Conservation (phyloP, 148 eudicot species). For the Fallopia convolvulus region DNA sequence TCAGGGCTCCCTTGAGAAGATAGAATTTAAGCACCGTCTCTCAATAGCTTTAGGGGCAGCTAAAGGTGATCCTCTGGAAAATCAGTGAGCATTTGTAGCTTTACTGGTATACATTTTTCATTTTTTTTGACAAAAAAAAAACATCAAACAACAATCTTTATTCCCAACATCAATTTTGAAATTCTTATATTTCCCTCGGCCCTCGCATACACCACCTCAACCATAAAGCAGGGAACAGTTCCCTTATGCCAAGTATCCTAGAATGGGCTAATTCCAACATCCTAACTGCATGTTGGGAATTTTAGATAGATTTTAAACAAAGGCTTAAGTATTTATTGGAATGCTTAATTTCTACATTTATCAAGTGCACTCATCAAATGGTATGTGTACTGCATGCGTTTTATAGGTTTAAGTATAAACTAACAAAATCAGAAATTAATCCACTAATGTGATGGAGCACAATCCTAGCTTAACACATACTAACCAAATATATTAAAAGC, state of each 20-base stretch:
- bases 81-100: conserved; percentile 95
- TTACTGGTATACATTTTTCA: conserved; percentile 70
- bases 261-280: not conserved
- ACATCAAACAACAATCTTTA: not conserved
- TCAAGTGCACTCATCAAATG: too few relatives aligned
- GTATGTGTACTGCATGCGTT: too few relatives aligned
- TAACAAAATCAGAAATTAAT: too few relatives aligned
- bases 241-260: not conserved
- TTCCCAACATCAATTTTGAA: not conserved
- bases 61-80: conserved; percentile 99
- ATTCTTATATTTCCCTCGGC: too few relatives aligned
- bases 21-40: conserved; percentile 96
- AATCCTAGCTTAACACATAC: too few relatives aligned
- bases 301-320: too few relatives aligned
- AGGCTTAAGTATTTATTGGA: too few relatives aligned
- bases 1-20: conserved; percentile 64
- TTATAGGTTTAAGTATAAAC: too few relatives aligned
- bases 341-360: too few relatives aligned
- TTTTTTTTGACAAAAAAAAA: conserved; percentile 23
- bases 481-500: too few relatives aligned
- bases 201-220: too few relatives aligned
- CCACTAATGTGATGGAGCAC: too few relatives aligned
- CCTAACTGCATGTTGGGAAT: not conserved
- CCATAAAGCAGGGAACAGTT: not conserved
- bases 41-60: conserved; percentile 97